Percentiles rank a stretch among this genome's conserved stretches.
Evolutionary conservation across 169 alveolate genomes (phyloP).

Genomic region (Plasmodium adleri): DNA sequence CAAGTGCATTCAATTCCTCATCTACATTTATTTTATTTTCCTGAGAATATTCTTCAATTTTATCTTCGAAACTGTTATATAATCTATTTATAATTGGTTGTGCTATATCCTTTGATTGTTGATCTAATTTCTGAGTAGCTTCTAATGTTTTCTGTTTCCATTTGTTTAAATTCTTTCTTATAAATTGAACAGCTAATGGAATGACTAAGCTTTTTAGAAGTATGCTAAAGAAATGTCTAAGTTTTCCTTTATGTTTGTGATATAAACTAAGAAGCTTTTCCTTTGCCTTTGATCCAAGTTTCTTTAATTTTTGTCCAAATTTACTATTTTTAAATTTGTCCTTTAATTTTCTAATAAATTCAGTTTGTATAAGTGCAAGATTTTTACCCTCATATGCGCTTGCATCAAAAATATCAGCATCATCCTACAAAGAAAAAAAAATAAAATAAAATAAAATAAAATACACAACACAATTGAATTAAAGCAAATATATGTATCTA

Average conservation of each 20-base stretch:
- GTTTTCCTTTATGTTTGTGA: slow-evolving; percentile 49
- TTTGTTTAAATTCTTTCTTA: slow-evolving; percentile 15
- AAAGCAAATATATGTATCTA: not conserved
- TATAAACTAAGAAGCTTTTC: slow-evolving; percentile 21
- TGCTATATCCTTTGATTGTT: slow-evolving; percentile 36
- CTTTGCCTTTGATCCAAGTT: slow-evolving; percentile 31
- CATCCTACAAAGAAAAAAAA: slow-evolving; percentile 25
- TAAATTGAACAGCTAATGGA: slow-evolving; percentile 43
- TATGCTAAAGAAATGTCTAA: slow-evolving; percentile 27
- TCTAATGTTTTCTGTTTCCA: slow-evolving; percentile 58
- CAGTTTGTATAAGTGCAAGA: slow-evolving; percentile 51
- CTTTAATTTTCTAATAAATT: slow-evolving; percentile 52
- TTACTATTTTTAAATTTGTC: slow-evolving; percentile 55
- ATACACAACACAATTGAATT: not conserved
- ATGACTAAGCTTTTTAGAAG: slow-evolving; percentile 38
- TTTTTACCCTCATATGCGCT: slow-evolving; percentile 25
- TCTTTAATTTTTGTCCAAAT: slow-evolving; percentile 41
- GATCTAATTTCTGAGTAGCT: slow-evolving; percentile 37
- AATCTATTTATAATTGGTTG: slow-evolving; percentile 36
- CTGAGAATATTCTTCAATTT: slow-evolving; percentile 34
- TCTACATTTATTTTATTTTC: not conserved
- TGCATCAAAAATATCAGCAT: slow-evolving; percentile 68
- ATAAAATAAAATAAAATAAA: not conserved
- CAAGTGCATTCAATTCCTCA: slow-evolving; percentile 14
- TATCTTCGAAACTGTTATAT: slow-evolving; percentile 19